Evolutionary conservation across 2,329 filamentous ascomycete genomes (phyloP), one percentile per base, ranked within the genome.

Genomic region (Xylariaceae sp.): DNA sequence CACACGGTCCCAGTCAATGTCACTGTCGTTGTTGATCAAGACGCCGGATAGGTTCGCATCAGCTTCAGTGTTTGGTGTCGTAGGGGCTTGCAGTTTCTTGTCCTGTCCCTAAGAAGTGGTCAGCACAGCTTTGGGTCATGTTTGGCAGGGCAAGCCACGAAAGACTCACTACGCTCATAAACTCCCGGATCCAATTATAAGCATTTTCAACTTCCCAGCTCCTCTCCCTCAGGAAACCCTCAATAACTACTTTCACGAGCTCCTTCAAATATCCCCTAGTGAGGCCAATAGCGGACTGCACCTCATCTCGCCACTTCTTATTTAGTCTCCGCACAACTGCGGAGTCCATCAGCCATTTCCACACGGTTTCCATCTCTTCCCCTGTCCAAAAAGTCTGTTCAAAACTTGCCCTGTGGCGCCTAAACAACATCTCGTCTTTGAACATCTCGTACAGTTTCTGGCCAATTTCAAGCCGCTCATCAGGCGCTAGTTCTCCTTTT

Each of bases 271-370:
- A 63, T 2, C 62, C 55, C 15, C 32, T 54, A 20, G 41, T 53
- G n/a, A 60, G 61, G 7, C 44, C 58, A 8, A 24, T 29, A 16
- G 45, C 51, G 9, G 18, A n/a, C n/a, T 57, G 54, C 3, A 64
- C 50, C 15, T 56, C 48, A 1, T 55, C 42, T 8, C 52, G 56
- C 62, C 62, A 66, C 26, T 54, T 46, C 50, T 53, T 63, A 15
- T 62, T 55, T 2, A 63, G 40, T 21, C 32, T 55, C 20, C 64
- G 53, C 9, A 62, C 53, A 18, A 63, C 55, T 5, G 52, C 42
- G 13, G 50, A 57, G 46, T 64, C 54, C 49, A 53, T 59, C 39
- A 66, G 29, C 63, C 61, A 65, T 32, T 57, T 60, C 16, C 58
- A 54, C 23, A 65, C 8, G 7, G 44, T 33, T 8, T 53, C 24